These are phyloP conservation scores for Cryphonectria parasitica DNA, from an alignment of 2,329 filamentous ascomycete genomes.

Conservation along the genomic window DNA sequence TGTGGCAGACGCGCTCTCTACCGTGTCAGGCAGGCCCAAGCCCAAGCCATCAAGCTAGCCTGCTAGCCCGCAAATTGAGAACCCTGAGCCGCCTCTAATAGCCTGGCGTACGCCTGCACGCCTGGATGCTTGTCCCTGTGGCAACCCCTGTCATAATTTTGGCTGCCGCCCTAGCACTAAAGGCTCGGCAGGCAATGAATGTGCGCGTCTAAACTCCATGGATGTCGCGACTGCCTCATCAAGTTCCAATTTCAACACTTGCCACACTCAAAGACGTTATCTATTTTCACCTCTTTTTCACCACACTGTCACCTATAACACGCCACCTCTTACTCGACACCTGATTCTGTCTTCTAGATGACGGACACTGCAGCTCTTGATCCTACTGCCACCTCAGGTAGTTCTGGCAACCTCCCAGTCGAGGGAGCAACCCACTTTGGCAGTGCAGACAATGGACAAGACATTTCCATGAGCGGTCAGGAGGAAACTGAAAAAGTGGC, in stretches of 20 bases:
- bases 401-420: not conserved
- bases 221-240: not conserved
- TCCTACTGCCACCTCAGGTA: conserved; percentile 11
- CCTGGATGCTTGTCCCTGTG: not conserved
- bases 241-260: not conserved
- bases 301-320: not conserved
- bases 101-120: too few relatives aligned
- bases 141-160: not conserved
- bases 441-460: conserved; percentile 15
- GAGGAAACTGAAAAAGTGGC: conserved; percentile 19
- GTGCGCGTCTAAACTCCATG: not conserved
- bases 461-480: conserved; percentile 19
- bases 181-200: not conserved
- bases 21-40: conserved; percentile 9
- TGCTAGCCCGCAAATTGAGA: not conserved
- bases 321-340: not conserved
- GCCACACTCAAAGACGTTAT: not conserved
- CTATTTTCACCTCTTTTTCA: too few relatives aligned
- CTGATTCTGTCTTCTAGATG: conserved; percentile 2
- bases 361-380: conserved; percentile 19
- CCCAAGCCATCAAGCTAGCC: not conserved
- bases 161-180: not conserved
- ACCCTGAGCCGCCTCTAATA: too few relatives aligned
- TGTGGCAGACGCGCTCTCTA: conserved; percentile 11
- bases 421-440: not conserved